Percentiles rank a stretch among this genome's conserved stretches.
Conservation (phyloP, 2,329 filamentous ascomycete species). For the Fusarium sp. region DNA sequence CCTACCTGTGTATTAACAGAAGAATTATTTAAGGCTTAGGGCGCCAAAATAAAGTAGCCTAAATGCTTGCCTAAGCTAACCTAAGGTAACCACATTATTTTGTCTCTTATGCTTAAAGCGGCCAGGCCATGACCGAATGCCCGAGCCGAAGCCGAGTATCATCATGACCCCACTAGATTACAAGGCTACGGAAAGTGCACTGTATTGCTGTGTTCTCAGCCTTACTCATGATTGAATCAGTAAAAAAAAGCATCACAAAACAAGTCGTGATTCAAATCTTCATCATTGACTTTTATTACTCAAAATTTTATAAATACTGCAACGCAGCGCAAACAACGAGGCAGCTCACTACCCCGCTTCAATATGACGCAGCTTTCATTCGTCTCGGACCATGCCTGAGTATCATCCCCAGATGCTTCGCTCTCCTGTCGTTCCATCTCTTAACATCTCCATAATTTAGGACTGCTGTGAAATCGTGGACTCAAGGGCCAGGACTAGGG, state of each 20-base stretch:
- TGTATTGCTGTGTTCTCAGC: neutral
- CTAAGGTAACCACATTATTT: neutral
- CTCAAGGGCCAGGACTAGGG: conserved; percentile 73
- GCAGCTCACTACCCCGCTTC: conserved; percentile 1
- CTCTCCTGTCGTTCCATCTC: neutral
- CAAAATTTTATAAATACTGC: conserved; percentile 6
- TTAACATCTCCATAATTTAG: neutral
- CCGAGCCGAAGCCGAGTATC: neutral
- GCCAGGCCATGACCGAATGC: neutral
- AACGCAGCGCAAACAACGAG: conserved; percentile 7
- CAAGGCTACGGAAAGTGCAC: neutral
- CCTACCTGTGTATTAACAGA: neutral
- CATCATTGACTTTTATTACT: conserved; percentile 28
- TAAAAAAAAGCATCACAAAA: neutral
- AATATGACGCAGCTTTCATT: conserved; percentile 2
- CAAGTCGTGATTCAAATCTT: neutral
- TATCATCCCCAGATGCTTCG: neutral
- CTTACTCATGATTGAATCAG: neutral
- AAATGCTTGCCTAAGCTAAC: neutral
- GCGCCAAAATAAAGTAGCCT: neutral
- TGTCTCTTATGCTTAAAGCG: neutral
- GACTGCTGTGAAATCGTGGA: conserved; percentile 42
- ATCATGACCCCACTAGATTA: neutral
- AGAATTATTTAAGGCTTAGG: neutral
- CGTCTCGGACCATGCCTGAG: neutral